Evolutionary conservation across 495 filamentous ascomycete genomes (phyloP).

Genomic region (Entonaema liquescens): DNA sequence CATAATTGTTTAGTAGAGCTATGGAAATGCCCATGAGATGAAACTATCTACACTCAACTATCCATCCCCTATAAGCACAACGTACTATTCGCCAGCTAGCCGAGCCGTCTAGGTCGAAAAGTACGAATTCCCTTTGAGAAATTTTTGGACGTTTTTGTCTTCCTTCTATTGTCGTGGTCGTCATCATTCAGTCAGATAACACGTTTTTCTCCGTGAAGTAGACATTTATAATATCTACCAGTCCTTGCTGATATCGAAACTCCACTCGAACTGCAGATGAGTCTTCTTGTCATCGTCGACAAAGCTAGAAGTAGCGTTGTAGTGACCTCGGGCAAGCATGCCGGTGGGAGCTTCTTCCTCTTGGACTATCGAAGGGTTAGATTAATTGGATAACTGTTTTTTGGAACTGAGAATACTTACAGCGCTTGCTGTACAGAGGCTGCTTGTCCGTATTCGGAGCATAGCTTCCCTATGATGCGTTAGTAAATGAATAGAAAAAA

Average conservation of each 20-base stretch:
- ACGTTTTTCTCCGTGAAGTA: neutral
- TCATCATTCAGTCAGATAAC: slow-evolving; percentile 1
- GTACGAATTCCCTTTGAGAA: slow-evolving; percentile 2
- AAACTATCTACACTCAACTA: slow-evolving; percentile 31
- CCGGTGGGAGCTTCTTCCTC: slow-evolving; percentile 89
- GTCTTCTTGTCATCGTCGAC: slow-evolving; percentile 89
- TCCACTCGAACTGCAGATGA: slow-evolving; percentile 91
- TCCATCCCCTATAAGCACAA: slow-evolving; percentile 9
- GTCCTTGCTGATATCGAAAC: slow-evolving; percentile 93
- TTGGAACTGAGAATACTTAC: slow-evolving; percentile 62
- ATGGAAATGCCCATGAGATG: slow-evolving; percentile 6
- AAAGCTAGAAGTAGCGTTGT: slow-evolving; percentile 85
- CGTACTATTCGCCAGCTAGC: neutral
- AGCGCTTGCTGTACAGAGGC: slow-evolving; percentile 86
- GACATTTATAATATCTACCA: slow-evolving; percentile 65
- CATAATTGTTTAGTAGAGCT: slow-evolving; percentile 8
- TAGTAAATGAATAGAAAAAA: slow-evolving; percentile 1
- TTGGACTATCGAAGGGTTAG: slow-evolving; percentile 66
- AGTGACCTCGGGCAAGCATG: slow-evolving; percentile 85
- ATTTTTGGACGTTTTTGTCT: neutral
- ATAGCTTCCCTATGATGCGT: slow-evolving; percentile 72
- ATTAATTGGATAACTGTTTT: neutral
- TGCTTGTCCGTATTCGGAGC: slow-evolving; percentile 87
- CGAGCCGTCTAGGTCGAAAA: slow-evolving; percentile 6
- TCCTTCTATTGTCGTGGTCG: neutral